A percentile compares a stretch with the other conserved stretches of the same genome.
Evolutionary conservation across 2,329 filamentous ascomycete species (phyloP).

Genomic region (Penicillium brasilianum): DNA sequence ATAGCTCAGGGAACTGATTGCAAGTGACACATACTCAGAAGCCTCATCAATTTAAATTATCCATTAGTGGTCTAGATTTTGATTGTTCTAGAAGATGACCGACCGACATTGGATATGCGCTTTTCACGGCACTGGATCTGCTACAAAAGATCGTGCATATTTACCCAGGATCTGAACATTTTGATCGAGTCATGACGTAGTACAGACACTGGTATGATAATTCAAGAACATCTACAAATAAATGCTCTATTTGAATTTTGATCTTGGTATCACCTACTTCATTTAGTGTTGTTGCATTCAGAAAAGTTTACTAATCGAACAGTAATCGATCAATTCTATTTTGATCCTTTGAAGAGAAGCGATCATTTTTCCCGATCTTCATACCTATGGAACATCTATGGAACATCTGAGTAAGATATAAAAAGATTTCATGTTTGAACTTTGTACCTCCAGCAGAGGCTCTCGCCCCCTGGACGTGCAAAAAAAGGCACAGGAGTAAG

Average conservation of each 20-base stretch:
- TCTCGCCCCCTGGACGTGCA: not conserved
- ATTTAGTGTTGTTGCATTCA: conserved; percentile 4
- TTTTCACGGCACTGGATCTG: not conserved
- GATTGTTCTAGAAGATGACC: conserved; percentile 9
- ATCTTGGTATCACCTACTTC: not conserved
- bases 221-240: conserved; percentile 5
- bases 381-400: not conserved
- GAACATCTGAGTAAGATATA: not conserved
- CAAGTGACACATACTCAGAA: not conserved
- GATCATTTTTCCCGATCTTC: not conserved
- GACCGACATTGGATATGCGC: conserved; percentile 6
- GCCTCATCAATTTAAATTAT: not conserved
- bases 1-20: no score
- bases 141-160: not conserved
- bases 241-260: not conserved
- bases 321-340: not conserved
- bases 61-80: not conserved
- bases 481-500: not conserved
- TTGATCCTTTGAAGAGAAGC: not conserved
- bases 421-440: not conserved
- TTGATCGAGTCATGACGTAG: conserved; percentile 22
- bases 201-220: conserved; percentile 2
- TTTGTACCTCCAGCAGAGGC: not conserved
- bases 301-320: not conserved
- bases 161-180: not conserved